Percentiles rank a stretch among this genome's conserved stretches.
phyloP scores from a whole-genome alignment of 139 green algal species.

The Tetradesmus obliquus region DNA sequence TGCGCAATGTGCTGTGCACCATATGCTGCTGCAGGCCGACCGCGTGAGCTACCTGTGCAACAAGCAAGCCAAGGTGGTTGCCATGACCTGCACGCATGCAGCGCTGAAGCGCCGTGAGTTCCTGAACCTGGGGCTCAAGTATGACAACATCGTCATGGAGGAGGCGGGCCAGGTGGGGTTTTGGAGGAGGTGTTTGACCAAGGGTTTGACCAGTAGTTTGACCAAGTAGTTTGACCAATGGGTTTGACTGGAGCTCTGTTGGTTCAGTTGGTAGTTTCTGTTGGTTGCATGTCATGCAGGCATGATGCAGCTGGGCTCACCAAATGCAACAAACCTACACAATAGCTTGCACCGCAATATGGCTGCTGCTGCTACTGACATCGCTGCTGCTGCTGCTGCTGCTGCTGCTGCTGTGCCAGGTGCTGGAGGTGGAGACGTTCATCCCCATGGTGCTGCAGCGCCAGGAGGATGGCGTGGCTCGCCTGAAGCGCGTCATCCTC shows the following conservation, averaged over 20 bases:
- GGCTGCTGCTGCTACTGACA: too few species aligned
- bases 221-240: background rate
- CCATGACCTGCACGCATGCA: constrained; percentile 99
- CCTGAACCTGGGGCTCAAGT: constrained; percentile 94
- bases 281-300: too few species aligned
- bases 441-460: constrained; percentile 94
- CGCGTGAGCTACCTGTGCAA: constrained; percentile 97
- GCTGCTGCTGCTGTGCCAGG: background rate
- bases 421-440: constrained; percentile 99
- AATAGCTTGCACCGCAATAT: too few species aligned
- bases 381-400: too few species aligned
- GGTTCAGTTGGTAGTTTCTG: too few species aligned
- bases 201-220: background rate
- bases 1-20: background rate
- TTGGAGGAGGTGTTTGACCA: background rate
- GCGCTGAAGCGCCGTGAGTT: constrained; percentile 98
- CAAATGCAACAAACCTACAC: too few species aligned
- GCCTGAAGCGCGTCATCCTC: constrained; percentile 60
- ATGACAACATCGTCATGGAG: constrained; percentile 99
- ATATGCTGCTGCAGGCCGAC: constrained; percentile 71
- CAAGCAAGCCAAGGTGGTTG: constrained; percentile 97
- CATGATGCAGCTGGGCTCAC: too few species aligned
- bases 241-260: too few species aligned
- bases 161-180: constrained; percentile 86
- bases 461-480: constrained; percentile 61